Percentiles rank a stretch among this genome's conserved stretches.
Conservation (phyloP, 345 rosid genomes). For the Sonneratia caseolaris region DNA sequence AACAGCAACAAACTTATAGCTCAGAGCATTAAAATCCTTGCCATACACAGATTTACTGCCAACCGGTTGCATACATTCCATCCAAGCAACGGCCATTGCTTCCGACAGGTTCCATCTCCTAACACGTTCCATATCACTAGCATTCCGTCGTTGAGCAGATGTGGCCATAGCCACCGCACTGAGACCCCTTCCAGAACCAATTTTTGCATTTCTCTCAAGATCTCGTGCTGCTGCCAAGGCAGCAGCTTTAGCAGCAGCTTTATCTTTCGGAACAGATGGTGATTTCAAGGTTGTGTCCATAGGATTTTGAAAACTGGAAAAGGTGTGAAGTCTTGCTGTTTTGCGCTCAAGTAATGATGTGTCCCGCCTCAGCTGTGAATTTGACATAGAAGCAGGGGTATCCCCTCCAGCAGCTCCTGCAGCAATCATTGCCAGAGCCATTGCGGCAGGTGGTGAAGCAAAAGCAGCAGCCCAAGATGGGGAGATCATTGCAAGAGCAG, state of each 20-base stretch:
- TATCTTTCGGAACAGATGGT: constrained; percentile 75
- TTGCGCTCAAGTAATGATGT: constrained; percentile 81
- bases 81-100: constrained; percentile 98
- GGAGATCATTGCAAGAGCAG: constrained; percentile 90
- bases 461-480: constrained; percentile 99
- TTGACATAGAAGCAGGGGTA: constrained; percentile 49
- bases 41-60: constrained; percentile 93
- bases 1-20: constrained; percentile 88
- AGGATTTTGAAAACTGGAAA: constrained; percentile 92
- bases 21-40: constrained; percentile 88
- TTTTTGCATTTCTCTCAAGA: constrained; percentile 93
- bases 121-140: constrained; percentile 86
- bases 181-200: constrained; percentile 99
- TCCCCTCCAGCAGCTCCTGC: constrained; percentile 98
- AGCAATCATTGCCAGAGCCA: constrained; percentile 99
- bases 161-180: constrained; percentile 99
- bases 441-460: constrained; percentile 99
- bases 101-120: constrained; percentile 84
- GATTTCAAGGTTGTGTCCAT: constrained; percentile 44
- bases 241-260: constrained; percentile 97
- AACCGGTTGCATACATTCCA: constrained; percentile 94
- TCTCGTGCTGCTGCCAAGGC: constrained; percentile 99
- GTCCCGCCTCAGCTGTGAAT: constrained; percentile 67
- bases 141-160: constrained; percentile 87
- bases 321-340: constrained; percentile 56